Evolutionary conservation across 2,329 filamentous ascomycete species (phyloP), one percentile per base, ranked within the genome.

Genomic region (Scortechinia acanthostroma): DNA sequence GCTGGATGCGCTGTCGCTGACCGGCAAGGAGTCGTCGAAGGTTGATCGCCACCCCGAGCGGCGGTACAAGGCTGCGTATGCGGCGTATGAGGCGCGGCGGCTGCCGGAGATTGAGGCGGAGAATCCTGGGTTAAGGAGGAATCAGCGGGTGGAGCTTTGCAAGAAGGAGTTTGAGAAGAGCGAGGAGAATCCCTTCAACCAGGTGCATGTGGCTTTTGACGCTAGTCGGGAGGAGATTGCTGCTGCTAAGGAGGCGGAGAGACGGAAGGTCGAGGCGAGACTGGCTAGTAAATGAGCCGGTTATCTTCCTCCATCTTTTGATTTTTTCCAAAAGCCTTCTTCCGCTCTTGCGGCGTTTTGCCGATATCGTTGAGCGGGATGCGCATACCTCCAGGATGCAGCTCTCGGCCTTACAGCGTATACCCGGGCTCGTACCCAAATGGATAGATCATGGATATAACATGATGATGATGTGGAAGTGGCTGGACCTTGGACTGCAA

Each of bases 111-210:
- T 96, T 76, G 87, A 91, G 58, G 70, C 78, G 45, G 90, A 96
- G 62, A 75, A 74, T 17, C 63, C 85, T 47, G 89, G 88, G 1
- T 64, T 97, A 59, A 74, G 91, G 47, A 72, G 87, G 54, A 80
- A 94, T 54, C 91, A 96, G 76, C 85, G 87, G 65, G 83, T 91
- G 56, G 86, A 91, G 51, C 74, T 83, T 58, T 87, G 95, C 53
- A 68, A 78, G 50, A 94, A 95, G 73, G 93, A 97, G 69, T 98
- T 97, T 63, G 86, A 95, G 65, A 94, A 89, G 73, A 87, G 86
- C 57, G 84, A 88, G 1, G 91, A 97, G 55, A 98, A 98, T 63
- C 93, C 93, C 14, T 93, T 95, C 69, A 95, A 95, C 68, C 88
- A 95, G 68, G 82, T 84, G 15, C 79, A 71, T 44, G 87, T 81